Percentiles rank a stretch among this genome's conserved stretches.
These are phyloP conservation scores for Leccinum uliginosum DNA, from an alignment of 768 basidiomycete species.

Conservation along the genomic window DNA sequence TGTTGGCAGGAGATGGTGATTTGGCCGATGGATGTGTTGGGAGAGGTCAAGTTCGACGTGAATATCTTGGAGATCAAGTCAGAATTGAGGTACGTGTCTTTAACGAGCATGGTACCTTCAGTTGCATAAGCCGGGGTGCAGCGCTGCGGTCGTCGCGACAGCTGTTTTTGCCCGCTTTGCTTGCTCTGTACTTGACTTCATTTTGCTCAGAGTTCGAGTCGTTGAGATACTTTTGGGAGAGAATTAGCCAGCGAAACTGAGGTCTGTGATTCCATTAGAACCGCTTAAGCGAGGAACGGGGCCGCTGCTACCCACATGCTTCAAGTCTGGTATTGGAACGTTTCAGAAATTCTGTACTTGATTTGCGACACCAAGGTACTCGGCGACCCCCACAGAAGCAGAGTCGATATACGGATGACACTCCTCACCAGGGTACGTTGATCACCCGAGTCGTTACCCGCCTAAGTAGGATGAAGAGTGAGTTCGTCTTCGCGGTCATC, in stretches of 20 bases:
- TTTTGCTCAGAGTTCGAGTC: conserved; percentile 98
- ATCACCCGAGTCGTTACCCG: conserved; percentile 95
- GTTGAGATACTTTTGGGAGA: too few relatives aligned
- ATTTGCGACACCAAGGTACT: conserved; percentile 86
- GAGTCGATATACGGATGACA: conserved; percentile 17
- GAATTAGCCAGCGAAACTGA: too few relatives aligned
- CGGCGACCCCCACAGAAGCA: conserved; percentile 89
- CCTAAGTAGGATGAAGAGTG: conserved; percentile 90
- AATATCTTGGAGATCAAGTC: conserved; percentile 10
- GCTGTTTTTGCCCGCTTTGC: conserved; percentile 61
- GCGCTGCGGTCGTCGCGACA: conserved; percentile 11
- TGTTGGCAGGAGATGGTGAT: conserved; percentile 21
- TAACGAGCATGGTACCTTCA: conserved; percentile 12
- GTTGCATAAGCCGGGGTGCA: conserved; percentile 7
- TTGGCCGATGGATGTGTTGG: conserved; percentile 20
- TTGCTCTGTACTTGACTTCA: conserved; percentile 84
- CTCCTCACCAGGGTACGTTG: conserved; percentile 65
- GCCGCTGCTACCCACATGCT: conserved; percentile 56
- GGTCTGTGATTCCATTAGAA: conserved; percentile 48
- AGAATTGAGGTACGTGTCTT: neutral
- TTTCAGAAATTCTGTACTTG: conserved; percentile 92
- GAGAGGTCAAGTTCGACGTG: conserved; percentile 16
- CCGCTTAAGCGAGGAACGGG: neutral
- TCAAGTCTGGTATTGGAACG: conserved; percentile 89
- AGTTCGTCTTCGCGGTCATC: conserved; percentile 93